These are phyloP conservation scores for Trifolium dubium DNA, from an alignment of 306 rosid species.

Conservation along the genomic window DNA sequence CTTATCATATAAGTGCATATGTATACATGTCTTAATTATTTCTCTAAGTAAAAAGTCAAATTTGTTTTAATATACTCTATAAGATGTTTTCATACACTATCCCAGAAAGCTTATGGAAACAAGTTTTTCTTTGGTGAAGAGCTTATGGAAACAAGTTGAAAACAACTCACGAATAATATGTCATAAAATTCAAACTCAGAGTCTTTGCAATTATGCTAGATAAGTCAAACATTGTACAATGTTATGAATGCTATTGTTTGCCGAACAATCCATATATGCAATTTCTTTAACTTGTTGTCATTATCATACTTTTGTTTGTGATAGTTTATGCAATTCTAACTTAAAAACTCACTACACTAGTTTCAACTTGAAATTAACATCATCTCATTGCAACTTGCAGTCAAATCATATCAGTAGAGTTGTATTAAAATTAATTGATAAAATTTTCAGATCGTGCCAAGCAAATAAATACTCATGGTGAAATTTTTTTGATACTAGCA, in stretches of 20 bases:
- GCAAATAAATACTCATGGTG: neutral
- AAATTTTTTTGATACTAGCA: neutral
- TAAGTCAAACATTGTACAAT: too few species aligned
- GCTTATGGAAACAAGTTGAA: neutral
- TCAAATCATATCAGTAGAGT: neutral
- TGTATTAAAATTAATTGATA: neutral
- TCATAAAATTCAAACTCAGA: too few species aligned
- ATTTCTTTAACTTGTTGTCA: neutral
- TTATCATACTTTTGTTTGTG: neutral
- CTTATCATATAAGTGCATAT: too few species aligned
- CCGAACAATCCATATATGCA: slow-evolving; percentile 6
- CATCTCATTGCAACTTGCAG: neutral
- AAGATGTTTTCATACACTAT: too few species aligned
- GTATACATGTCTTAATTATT: too few species aligned
- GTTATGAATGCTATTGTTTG: slow-evolving; percentile 12
- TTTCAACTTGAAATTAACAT: neutral
- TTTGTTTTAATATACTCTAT: too few species aligned
- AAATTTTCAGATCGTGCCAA: slow-evolving; percentile 8
- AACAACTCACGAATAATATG: neutral
- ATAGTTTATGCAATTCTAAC: slow-evolving; percentile 23
- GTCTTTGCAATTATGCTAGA: too few species aligned
- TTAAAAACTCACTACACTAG: slow-evolving; percentile 15
- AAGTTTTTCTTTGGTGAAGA: neutral
- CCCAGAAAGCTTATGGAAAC: neutral
- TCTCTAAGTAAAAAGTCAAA: too few species aligned